Percentiles rank a stretch among this genome's conserved stretches.
phyloP scores from a whole-genome alignment of 352 stramenopile species.

The Pelagophyceae sp. region DNA sequence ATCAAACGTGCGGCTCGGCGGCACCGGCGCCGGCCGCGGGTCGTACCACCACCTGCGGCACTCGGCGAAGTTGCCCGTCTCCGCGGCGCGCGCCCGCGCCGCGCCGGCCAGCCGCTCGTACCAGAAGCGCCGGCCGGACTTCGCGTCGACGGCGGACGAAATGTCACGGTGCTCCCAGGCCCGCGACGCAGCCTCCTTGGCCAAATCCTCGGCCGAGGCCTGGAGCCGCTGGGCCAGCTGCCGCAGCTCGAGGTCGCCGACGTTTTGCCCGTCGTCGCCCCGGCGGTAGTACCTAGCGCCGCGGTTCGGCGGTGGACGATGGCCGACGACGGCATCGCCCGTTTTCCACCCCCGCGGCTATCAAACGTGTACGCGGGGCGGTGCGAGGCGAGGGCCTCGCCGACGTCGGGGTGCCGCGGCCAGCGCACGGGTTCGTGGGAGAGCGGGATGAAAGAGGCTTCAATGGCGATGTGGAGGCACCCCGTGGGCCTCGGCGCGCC shows the following conservation, averaged over 20 bases:
- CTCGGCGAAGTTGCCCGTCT: not conserved
- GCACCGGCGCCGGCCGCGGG: not conserved
- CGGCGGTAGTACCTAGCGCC: too few species aligned
- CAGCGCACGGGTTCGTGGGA: not conserved
- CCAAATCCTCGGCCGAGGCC: too few species aligned
- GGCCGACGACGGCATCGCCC: too few species aligned
- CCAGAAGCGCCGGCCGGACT: not conserved
- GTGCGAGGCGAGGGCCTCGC: too few species aligned
- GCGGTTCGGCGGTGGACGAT: too few species aligned
- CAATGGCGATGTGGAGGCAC: not conserved
- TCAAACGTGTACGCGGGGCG: too few species aligned
- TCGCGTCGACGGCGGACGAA: not conserved
- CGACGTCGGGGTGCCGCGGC: too few species aligned
- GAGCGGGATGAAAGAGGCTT: constrained; percentile 11
- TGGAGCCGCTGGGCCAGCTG: too few species aligned
- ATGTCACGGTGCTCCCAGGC: not conserved
- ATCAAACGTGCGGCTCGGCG: not conserved
- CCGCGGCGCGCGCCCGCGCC: not conserved
- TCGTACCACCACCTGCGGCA: constrained; percentile 11
- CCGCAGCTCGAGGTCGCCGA: too few species aligned
- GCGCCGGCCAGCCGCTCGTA: not conserved
- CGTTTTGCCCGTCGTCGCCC: too few species aligned
- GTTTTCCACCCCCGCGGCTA: too few species aligned
- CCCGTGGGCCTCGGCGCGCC: not conserved
- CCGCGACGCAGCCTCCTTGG: too few species aligned